These are phyloP conservation scores for Corchorus olitorius DNA, from an alignment of 345 rosid genomes.

Conservation along the genomic window DNA sequence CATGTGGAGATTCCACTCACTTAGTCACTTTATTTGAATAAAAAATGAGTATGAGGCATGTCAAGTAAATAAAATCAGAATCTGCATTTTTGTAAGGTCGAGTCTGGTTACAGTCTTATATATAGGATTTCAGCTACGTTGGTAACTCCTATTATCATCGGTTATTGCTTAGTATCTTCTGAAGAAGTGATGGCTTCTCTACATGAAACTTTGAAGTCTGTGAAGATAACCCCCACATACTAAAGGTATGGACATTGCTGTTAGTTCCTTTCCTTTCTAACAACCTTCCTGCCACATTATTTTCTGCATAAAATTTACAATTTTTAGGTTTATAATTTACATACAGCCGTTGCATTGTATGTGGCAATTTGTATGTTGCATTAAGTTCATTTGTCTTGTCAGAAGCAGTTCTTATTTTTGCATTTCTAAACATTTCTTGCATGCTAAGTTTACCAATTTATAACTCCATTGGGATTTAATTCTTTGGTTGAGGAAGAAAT, in stretches of 20 bases:
- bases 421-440: constrained; percentile 6
- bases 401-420: neutral
- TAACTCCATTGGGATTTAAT: neutral
- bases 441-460: constrained; percentile 17
- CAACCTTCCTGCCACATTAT: constrained; percentile 3
- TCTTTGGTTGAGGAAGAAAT: constrained; percentile 57
- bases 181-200: constrained; percentile 81
- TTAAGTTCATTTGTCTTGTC: neutral
- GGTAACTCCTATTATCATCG: constrained; percentile 3
- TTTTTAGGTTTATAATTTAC: neutral
- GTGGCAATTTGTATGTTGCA: constrained; percentile 10
- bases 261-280: constrained; percentile 4
- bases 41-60: constrained; percentile 18
- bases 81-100: neutral
- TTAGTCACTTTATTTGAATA: constrained; percentile 27
- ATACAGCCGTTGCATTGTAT: neutral
- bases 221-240: constrained; percentile 77
- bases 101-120: neutral
- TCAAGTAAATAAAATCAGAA: neutral
- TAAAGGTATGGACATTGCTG: constrained; percentile 57
- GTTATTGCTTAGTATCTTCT: constrained; percentile 54
- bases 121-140: neutral
- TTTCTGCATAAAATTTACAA: constrained; percentile 2
- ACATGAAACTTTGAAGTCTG: constrained; percentile 80
- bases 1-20: constrained; percentile 19